These are phyloP conservation scores for Taphrina populina DNA, from an alignment of 1,139 yeast genomes.

Conservation along the genomic window DNA sequence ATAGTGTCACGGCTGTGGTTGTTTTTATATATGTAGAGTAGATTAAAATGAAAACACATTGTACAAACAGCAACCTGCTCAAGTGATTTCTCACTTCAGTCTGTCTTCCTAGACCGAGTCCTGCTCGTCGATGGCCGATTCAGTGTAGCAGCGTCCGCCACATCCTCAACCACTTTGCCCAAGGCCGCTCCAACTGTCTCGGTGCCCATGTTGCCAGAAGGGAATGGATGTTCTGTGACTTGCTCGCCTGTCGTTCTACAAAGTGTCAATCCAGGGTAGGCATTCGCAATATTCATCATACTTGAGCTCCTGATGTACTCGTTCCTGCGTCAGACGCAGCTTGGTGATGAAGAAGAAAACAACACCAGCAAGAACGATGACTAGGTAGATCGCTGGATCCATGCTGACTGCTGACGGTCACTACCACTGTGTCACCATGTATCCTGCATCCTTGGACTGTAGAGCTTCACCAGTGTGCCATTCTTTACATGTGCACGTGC, in stretches of 20 bases:
- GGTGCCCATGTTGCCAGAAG: conserved; percentile 28
- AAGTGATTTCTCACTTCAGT: not conserved
- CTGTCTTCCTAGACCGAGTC: conserved; percentile 20
- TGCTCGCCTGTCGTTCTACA: not conserved
- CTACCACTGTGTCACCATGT: too few relatives aligned
- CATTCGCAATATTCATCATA: not conserved
- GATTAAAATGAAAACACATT: too few relatives aligned
- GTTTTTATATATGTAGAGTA: too few relatives aligned
- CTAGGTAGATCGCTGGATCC: conserved; percentile 3
- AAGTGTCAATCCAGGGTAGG: not conserved
- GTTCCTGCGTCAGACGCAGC: conserved; percentile 21
- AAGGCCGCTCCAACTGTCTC: not conserved
- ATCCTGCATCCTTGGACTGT: too few relatives aligned
- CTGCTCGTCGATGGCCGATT: conserved; percentile 7
- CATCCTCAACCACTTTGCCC: not conserved
- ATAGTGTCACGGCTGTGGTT: too few relatives aligned
- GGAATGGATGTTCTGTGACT: conserved; percentile 28
- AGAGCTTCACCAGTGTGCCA: too few relatives aligned
- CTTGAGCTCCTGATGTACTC: conserved; percentile 20
- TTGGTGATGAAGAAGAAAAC: conserved; percentile 21
- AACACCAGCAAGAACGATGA: conserved; percentile 25
- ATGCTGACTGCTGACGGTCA: not conserved
- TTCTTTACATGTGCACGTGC: too few relatives aligned
- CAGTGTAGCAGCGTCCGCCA: not conserved
- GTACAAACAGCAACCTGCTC: too few relatives aligned